A percentile compares a stretch with the other conserved stretches of the same genome.
Conservation (phyloP, 306 rosid genomes). For the Pyrus communis region DNA sequence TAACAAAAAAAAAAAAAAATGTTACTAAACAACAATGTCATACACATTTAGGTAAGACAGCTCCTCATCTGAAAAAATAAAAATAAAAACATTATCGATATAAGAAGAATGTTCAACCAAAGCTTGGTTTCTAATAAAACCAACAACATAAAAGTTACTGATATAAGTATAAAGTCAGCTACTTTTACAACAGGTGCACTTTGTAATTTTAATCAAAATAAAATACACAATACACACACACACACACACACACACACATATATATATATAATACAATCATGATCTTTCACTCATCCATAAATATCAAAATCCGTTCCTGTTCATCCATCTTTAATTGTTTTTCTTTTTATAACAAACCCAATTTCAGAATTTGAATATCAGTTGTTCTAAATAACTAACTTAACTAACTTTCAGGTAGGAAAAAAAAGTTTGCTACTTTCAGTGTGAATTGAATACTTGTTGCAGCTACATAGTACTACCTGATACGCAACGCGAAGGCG, state of each 20-base stretch:
- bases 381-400: neutral
- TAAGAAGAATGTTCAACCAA: neutral
- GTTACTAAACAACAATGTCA: neutral
- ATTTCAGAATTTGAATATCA: neutral
- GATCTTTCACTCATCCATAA: neutral
- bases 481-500: constrained; percentile 88
- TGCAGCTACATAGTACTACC: constrained; percentile 25
- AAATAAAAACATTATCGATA: neutral
- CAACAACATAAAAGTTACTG: neutral
- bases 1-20: neutral
- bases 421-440: neutral
- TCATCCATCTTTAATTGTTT: neutral
- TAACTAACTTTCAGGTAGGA: neutral
- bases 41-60: neutral
- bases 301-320: neutral
- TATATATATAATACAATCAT: neutral
- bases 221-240: neutral
- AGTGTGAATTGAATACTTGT: neutral
- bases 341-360: neutral
- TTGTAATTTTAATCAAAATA: neutral
- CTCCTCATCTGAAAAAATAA: neutral
- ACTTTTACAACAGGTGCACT: neutral
- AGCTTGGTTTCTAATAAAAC: neutral
- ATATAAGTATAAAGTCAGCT: neutral
- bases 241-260: too few relatives aligned